These are phyloP conservation scores for Penicillium malachiteum DNA, from an alignment of 495 filamentous ascomycete species.

Conservation along the genomic window DNA sequence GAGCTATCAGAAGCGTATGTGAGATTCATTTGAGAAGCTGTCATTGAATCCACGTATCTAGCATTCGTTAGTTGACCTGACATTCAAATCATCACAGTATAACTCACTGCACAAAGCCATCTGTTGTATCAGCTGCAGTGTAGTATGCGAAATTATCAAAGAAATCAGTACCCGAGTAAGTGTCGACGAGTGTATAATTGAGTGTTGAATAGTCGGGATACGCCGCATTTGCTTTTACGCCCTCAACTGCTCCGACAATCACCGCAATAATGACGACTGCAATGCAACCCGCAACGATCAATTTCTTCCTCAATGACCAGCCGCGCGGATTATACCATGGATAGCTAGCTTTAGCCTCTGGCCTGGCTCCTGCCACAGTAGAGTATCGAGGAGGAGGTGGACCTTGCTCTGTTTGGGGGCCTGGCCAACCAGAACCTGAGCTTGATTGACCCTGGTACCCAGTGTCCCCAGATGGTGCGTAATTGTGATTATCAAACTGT, in stretches of 20 bases:
- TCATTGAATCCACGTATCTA: slow-evolving; percentile 18
- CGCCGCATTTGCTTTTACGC: slow-evolving; percentile 25
- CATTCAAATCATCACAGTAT: not conserved
- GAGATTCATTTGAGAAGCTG: slow-evolving; percentile 36
- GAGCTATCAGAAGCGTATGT: slow-evolving; percentile 41
- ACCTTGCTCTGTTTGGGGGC: not conserved
- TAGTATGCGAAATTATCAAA: slow-evolving; percentile 51
- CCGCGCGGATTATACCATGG: slow-evolving; percentile 17
- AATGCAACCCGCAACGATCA: slow-evolving; percentile 22
- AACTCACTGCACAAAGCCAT: slow-evolving; percentile 38
- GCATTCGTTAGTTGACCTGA: not conserved
- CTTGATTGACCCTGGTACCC: not conserved
- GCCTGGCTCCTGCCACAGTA: not conserved
- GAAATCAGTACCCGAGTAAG: slow-evolving; percentile 41
- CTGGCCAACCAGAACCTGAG: not conserved
- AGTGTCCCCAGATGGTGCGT: not conserved
- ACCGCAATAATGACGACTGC: slow-evolving; percentile 44
- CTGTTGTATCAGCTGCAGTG: slow-evolving; percentile 40
- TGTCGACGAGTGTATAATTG: slow-evolving; percentile 43
- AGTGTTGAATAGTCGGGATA: slow-evolving; percentile 50
- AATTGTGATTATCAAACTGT: not conserved
- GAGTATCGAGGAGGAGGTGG: slow-evolving; percentile 9
- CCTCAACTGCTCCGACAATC: slow-evolving; percentile 47
- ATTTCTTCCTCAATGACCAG: slow-evolving; percentile 23
- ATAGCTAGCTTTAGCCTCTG: not conserved